Base-by-base conservation (phyloP, 2,329 filamentous ascomycete genomes). In the Calonectria hongkongensis region DNA sequence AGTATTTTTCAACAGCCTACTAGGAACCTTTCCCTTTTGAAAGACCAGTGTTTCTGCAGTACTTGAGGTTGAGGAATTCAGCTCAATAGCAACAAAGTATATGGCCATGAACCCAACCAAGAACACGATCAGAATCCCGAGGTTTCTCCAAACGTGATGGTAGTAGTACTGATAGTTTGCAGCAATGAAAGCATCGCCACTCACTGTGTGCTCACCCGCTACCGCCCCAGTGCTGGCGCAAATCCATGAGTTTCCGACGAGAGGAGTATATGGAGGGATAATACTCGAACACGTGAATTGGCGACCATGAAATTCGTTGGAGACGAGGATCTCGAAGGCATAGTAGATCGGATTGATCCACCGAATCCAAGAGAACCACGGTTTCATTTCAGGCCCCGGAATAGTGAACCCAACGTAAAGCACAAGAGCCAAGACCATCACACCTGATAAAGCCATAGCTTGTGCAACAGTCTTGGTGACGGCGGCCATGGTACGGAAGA, bases 311-410 rank as follows among this genome's bases (percentile, higher is more conserved):
- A 94, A 93, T 80, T 97, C 94, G 82, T 95, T 96, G 72, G 92
- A 87, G 83, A 94, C 89, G 21, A 95, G 85, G 2, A 90, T 89
- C 80, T 95, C 94, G 76, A 95, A 96, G 2, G 89, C 92, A 79
- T 95, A 95, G 54, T 88, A 92, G 43, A 95, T 89, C 0, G 93
- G 93, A 72, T 95, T 93, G 64, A 95, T 87, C 84, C 92, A 95
- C 33, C 92, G 90, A 66, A 96, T 93, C 94, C 94, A 96, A 33
- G 90, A 86, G 62, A 93, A 92, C 93, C 94, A 96, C 0, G 89
- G 89, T 27, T 92, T 88, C 93, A 80, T 80, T 10, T 76, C 54
- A 0, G 79, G 79, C 0, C 78, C 79, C 0, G 78, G 76, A 9
- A 80, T 80, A 21, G 77, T 75, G 58, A 80, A 80, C 2, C 79